Evolutionary conservation across 176 grass and related monocot genomes (phyloP), one percentile per base, ranked within the genome.

Genomic region (Olyra latifolia): DNA sequence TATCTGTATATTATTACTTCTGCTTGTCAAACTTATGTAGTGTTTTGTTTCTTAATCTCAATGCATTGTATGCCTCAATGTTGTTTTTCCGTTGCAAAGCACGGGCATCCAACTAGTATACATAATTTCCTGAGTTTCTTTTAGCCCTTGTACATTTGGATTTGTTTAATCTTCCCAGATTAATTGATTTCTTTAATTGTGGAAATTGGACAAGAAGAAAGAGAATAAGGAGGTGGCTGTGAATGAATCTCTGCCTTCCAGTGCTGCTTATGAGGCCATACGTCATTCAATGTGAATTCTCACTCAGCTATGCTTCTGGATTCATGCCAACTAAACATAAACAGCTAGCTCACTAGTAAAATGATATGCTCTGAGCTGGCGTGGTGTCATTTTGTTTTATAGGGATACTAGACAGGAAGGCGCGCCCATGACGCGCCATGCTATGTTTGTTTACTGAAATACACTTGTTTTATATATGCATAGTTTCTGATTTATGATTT

Each of bases 191-290:
- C 60, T 76, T 80, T 68, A 76, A 60, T 24, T 74, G 28, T 3
- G 24, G 56, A 82, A 63, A 70, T 59, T 55, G 92, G 84, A 91
- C 69, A 95, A 95, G 83, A 87, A 87, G 67, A 95, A 95, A 75
- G 89, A 95, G 73, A 88, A 89, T 56, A 89, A n/a, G n/a, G 84
- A 81, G 50, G 84, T 89, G 8, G 57, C 87, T 49, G 84, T 81
- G 23, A 83, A 94, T 83, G 91, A 89, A 23, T 87, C 89, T 56
- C 75, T 95, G 13, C 70, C 84, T 29, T 77, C 81, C 17, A 55
- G 62, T 68, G 38, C 76, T 85, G 84, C 87, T 82, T 87, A 58
- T 41, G 78, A 86, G 40, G 84, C 73, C 72, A 80, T 95, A 77
- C 67, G 68, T 17, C 63, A 78, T 38, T 85, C 84, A 46, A 87